These are phyloP conservation scores for Funneliformis geosporum DNA, from an alignment of 192 early-diverging fungal genomes.

Conservation along the genomic window DNA sequence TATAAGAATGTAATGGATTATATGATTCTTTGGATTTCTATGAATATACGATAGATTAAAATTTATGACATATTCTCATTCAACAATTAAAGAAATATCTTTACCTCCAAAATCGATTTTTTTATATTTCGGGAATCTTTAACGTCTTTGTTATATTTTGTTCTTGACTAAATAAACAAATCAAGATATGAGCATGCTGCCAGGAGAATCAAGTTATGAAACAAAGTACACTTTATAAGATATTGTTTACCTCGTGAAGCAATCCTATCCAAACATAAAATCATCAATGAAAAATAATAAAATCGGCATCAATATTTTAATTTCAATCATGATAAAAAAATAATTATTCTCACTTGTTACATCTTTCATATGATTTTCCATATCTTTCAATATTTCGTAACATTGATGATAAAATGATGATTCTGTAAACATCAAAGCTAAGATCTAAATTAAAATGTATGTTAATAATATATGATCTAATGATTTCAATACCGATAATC, in stretches of 20 bases:
- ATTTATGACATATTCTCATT: neutral
- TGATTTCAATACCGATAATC: neutral
- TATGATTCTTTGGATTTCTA: constrained; percentile 29
- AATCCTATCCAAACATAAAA: constrained; percentile 33
- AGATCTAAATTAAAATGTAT: constrained; percentile 47
- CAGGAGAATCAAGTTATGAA: neutral
- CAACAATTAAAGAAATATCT: neutral
- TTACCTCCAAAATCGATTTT: constrained; percentile 22
- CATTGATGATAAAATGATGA: constrained; percentile 83
- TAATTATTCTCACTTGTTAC: constrained; percentile 53
- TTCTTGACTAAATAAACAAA: constrained; percentile 6
- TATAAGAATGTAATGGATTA: constrained; percentile 16
- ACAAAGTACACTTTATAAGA: neutral
- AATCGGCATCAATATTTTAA: neutral
- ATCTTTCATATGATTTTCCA: constrained; percentile 80
- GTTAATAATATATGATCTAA: neutral
- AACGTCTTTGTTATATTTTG: constrained; percentile 24
- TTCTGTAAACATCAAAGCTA: constrained; percentile 81
- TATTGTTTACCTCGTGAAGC: constrained; percentile 46
- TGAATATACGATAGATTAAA: constrained; percentile 6
- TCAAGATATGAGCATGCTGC: neutral
- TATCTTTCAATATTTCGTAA: constrained; percentile 73
- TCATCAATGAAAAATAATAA: neutral
- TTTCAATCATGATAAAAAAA: neutral
- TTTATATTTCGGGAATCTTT: constrained; percentile 19